Evolutionary conservation across 192 early-diverging fungal genomes (phyloP).

Genomic region (Funneliformis mosseae): DNA sequence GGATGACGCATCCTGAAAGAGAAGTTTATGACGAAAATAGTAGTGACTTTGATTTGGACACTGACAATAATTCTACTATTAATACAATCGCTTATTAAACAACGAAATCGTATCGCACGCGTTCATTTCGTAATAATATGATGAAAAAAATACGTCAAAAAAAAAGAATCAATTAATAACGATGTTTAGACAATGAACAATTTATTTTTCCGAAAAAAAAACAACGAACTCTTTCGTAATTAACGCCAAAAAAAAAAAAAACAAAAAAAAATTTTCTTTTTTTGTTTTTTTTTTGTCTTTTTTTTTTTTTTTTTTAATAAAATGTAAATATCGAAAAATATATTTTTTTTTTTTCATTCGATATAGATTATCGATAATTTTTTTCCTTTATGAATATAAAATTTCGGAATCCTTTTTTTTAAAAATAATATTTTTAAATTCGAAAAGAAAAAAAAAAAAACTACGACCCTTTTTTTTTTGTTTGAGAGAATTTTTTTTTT

Average conservation of each 20-base stretch:
- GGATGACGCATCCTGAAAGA: neutral
- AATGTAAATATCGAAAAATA: no score
- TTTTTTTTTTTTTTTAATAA: no score
- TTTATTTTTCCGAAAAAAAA: no score
- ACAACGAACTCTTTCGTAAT: no score
- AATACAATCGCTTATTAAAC: neutral
- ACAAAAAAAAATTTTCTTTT: no score
- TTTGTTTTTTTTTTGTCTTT: no score
- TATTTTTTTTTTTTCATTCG: no score
- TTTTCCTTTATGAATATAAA: neutral
- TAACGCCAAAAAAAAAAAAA: no score
- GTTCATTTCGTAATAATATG: neutral
- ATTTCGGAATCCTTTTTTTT: neutral
- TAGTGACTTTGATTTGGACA: neutral
- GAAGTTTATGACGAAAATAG: neutral
- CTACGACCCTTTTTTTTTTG: neutral
- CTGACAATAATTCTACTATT: neutral
- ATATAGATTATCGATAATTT: neutral
- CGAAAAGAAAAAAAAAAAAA: neutral
- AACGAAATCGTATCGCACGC: neutral
- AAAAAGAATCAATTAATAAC: neutral
- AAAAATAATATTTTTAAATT: no score
- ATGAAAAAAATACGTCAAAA: neutral
- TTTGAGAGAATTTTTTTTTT: neutral
- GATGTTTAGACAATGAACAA: neutral